A percentile compares a stretch with the other conserved stretches of the same genome.
These are phyloP conservation scores for Arctium lappa DNA, from an alignment of 129 eudicot species.

Conservation along the genomic window DNA sequence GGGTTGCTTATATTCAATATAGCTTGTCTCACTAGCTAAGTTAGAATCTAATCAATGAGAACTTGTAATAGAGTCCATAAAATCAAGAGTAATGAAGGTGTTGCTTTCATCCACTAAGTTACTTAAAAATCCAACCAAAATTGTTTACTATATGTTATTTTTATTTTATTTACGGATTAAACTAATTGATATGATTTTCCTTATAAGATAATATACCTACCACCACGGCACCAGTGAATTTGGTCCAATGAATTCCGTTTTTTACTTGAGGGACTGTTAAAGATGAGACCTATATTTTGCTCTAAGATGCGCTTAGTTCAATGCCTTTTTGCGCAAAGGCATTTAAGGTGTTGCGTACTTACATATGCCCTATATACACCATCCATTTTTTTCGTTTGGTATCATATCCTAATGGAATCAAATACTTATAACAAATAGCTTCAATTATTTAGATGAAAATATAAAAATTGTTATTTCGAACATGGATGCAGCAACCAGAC, in stretches of 20 bases:
- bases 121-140: not conserved
- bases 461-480: not conserved
- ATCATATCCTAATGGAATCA: constrained; percentile 14
- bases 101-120: constrained; percentile 2
- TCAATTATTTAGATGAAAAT: not conserved
- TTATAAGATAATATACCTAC: not conserved
- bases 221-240: not conserved
- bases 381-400: not conserved
- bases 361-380: constrained; percentile 6
- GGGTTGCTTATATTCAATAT: not conserved
- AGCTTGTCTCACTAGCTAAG: not conserved
- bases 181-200: not conserved
- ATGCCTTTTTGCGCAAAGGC: not conserved
- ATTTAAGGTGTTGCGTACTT: not conserved
- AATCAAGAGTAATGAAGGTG: not conserved
- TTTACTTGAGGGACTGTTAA: not conserved
- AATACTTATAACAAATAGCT: not conserved
- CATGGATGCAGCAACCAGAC: constrained; percentile 17
- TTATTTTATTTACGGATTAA: not conserved
- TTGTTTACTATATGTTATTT: not conserved
- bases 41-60: not conserved
- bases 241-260: not conserved
- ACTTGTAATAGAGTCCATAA: not conserved
- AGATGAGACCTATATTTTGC: not conserved
- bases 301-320: constrained; percentile 5